Conservation (phyloP, 495 filamentous ascomycete species). For the Neurospora sp. region DNA sequence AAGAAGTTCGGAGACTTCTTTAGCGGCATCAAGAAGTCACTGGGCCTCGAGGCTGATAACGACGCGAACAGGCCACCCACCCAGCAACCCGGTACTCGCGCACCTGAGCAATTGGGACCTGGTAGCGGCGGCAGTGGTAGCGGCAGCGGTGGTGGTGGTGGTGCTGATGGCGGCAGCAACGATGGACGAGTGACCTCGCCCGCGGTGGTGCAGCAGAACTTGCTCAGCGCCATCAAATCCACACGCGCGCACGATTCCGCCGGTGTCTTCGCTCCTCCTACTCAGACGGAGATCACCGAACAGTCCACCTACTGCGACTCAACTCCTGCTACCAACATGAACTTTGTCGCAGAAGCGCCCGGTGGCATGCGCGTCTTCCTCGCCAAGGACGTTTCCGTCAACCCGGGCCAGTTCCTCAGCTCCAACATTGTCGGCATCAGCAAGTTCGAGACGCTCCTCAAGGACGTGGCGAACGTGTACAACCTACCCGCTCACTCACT, state of each 20-base stretch:
- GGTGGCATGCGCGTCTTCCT: slow-evolving; percentile 67
- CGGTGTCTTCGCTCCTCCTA: slow-evolving; percentile 56
- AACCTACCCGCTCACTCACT: slow-evolving; percentile 47
- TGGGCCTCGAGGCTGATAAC: slow-evolving; percentile 49
- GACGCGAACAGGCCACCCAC: slow-evolving; percentile 2
- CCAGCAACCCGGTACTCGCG: background rate
- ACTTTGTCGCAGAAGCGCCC: slow-evolving; percentile 58
- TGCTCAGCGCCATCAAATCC: slow-evolving; percentile 71
- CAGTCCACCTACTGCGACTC: slow-evolving; percentile 83
- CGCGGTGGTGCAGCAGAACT: slow-evolving; percentile 47
- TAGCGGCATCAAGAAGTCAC: slow-evolving; percentile 49
- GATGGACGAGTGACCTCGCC: slow-evolving; percentile 44
- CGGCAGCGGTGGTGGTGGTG: background rate
- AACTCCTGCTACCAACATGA: slow-evolving; percentile 68
- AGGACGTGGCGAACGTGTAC: slow-evolving; percentile 62
- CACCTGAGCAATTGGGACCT: background rate
- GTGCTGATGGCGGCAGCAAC: slow-evolving; percentile 6
- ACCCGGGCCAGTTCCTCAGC: slow-evolving; percentile 47
- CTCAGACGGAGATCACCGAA: slow-evolving; percentile 68
- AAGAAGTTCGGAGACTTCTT: slow-evolving; percentile 39
- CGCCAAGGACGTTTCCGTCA: slow-evolving; percentile 38
- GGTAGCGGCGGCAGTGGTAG: background rate
- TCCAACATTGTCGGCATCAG: slow-evolving; percentile 54
- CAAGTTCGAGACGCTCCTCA: slow-evolving; percentile 58
- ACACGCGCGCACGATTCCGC: slow-evolving; percentile 71